Evolutionary conservation across 2,329 filamentous ascomycete genomes (phyloP).

Genomic region (Diaporthe velutina): DNA sequence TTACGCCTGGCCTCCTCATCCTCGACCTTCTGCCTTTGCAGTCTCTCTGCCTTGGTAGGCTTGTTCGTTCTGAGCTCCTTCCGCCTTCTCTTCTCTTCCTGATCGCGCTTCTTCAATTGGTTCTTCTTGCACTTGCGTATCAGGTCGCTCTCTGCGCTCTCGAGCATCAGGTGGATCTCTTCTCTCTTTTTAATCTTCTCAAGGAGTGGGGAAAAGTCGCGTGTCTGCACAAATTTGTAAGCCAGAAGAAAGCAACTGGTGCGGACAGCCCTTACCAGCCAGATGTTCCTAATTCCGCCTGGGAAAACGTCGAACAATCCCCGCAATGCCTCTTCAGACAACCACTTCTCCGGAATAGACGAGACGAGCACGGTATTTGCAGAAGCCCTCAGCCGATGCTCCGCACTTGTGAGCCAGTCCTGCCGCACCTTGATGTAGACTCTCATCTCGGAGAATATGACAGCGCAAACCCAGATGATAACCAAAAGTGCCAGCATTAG

Average conservation of each 20-base stretch:
- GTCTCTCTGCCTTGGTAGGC: conserved; percentile 64
- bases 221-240: conserved; percentile 62
- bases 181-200: conserved; percentile 87
- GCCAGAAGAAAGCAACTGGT: not conserved
- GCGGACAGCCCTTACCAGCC: conserved; percentile 66
- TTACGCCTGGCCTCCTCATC: conserved; percentile 64
- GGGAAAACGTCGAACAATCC: conserved; percentile 96
- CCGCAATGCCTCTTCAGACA: conserved; percentile 83
- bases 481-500: conserved; percentile 82
- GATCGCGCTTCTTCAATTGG: conserved; percentile 76
- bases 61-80: conserved; percentile 62
- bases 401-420: conserved; percentile 92
- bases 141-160: conserved; percentile 86
- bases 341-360: conserved; percentile 91
- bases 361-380: conserved; percentile 96
- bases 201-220: conserved; percentile 85
- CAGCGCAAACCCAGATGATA: conserved; percentile 85
- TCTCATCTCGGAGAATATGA: conserved; percentile 87
- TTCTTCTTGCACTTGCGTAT: conserved; percentile 84
- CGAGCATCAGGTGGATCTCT: conserved; percentile 77
- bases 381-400: conserved; percentile 92
- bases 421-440: conserved; percentile 95
- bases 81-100: conserved; percentile 75
- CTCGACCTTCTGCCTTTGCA: conserved; percentile 59
- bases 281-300: conserved; percentile 93